Evolutionary conservation across 2,329 filamentous ascomycete species (phyloP), one percentile per base, ranked within the genome.

Genomic region (Colletotrichum scovillei): DNA sequence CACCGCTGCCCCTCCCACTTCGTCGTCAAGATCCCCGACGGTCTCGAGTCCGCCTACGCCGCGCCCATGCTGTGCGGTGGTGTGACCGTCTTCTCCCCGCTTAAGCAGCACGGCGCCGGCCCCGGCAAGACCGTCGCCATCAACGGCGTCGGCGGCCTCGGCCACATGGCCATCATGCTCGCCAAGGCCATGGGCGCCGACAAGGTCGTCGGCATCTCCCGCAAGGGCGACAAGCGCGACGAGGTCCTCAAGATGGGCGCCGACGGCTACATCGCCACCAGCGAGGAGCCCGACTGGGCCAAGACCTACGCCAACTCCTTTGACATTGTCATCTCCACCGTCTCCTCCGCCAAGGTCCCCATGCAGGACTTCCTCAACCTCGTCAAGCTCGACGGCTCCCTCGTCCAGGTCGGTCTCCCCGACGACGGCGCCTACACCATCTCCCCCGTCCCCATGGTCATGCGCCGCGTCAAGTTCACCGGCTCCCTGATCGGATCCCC

Each of bases 1-100:
- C 79, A 83, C 65, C 80, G 82, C 30, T 78, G 76, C 52, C 79
- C 79, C 7, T 80, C 78, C 12, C 80, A 80, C 73, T 94, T 93
- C 72, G 84, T 84, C 24, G 76, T 88, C 75, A 85, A 84, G 77
- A 86, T 88, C 60, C 86, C 85, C n/a, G 82, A 84, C 14, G 81
- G 80, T 3, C 72, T 88, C 6, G 76, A 79, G 2, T 81, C 81
- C 2, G 85, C 84, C 65, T 75, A 82, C 65, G 84, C 85, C 11
- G 86, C 92, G 22, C 92, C 92, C 4, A 90, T 94, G 88, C 85
- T 94, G 55, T 94, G 93, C 78, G 93, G 88, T 26, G 92, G 93
- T 16, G 87, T 94, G 42, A 95, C 93, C 0, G 85, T 92, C 7
- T 95, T 87, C 79, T 85, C 87, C 12, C 92, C 93, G 1, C 81